A percentile compares a stretch with the other conserved stretches of the same genome.
Evolutionary conservation across 331 rosid species (phyloP).

Genomic region (Rhamnella rubrinervis): DNA sequence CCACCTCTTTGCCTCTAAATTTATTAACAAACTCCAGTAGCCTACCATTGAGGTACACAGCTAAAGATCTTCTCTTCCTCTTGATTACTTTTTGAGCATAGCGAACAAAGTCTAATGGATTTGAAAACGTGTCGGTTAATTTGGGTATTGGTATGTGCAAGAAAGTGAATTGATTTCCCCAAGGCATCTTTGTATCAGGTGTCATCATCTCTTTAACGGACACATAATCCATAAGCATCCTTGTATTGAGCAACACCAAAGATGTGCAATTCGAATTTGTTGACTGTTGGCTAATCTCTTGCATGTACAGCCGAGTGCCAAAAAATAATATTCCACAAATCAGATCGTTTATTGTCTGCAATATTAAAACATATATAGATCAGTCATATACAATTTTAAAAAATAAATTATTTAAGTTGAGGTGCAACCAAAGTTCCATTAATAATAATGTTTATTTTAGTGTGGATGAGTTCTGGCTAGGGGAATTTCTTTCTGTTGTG

Average conservation of each 20-base stretch:
- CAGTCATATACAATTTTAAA: background rate
- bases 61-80: slow-evolving; percentile 36
- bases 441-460: too few species aligned
- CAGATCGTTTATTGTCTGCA: slow-evolving; percentile 46
- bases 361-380: background rate
- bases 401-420: too few species aligned
- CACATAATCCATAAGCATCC: slow-evolving; percentile 34
- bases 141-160: slow-evolving; percentile 49
- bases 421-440: too few species aligned
- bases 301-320: slow-evolving; percentile 48
- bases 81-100: slow-evolving; percentile 23
- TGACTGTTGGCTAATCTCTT: slow-evolving; percentile 25
- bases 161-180: slow-evolving; percentile 55
- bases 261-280: slow-evolving; percentile 39
- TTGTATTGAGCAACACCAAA: slow-evolving; percentile 47
- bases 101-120: slow-evolving; percentile 47
- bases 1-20: slow-evolving; percentile 49
- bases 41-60: slow-evolving; percentile 31
- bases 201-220: slow-evolving; percentile 41
- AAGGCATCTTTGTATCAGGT: slow-evolving; percentile 25
- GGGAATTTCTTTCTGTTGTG: too few species aligned
- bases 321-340: slow-evolving; percentile 35
- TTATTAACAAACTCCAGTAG: slow-evolving; percentile 36
- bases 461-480: too few species aligned
- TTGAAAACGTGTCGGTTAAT: slow-evolving; percentile 16